Conservation (phyloP, 2,329 filamentous ascomycete species). For the Ophiostoma novo-ulmi region DNA sequence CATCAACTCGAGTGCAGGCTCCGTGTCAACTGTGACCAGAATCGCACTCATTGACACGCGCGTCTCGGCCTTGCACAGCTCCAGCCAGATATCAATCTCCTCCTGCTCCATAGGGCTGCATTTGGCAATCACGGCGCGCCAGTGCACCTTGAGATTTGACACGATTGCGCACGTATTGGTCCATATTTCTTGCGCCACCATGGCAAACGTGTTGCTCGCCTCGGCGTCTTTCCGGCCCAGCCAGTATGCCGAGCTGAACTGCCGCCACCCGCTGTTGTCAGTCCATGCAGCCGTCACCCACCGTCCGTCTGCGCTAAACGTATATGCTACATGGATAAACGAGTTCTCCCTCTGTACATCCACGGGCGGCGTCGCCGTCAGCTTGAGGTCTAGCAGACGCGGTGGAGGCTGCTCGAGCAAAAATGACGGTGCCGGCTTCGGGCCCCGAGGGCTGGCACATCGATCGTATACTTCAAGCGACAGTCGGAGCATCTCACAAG, state of each 20-base stretch:
- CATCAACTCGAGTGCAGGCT: constrained; percentile 58
- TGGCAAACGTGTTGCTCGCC: constrained; percentile 50
- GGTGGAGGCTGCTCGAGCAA: constrained; percentile 66
- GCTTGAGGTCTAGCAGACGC: constrained; percentile 69
- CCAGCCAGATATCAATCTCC: constrained; percentile 58
- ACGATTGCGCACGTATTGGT: constrained; percentile 70
- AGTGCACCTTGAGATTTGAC: constrained; percentile 63
- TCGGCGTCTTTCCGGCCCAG: constrained; percentile 55
- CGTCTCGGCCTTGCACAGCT: constrained; percentile 48
- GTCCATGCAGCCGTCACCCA: constrained; percentile 82
- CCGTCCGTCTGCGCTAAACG: constrained; percentile 65
- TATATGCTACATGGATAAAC: constrained; percentile 75
- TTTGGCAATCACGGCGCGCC: constrained; percentile 72
- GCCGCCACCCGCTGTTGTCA: constrained; percentile 67
- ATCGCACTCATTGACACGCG: constrained; percentile 51
- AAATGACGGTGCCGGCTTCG: constrained; percentile 63
- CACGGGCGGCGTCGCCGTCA: constrained; percentile 61
- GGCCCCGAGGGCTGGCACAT: constrained; percentile 54
- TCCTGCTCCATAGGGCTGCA: constrained; percentile 61
- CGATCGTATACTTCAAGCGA: constrained; percentile 75
- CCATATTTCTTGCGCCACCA: constrained; percentile 73
- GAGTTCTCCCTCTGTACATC: constrained; percentile 74
- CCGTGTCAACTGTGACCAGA: constrained; percentile 60
- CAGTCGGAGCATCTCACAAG: constrained; percentile 55
- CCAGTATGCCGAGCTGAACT: constrained; percentile 69